These are phyloP conservation scores for Cerioporus squamosus DNA, from an alignment of 1,284 basidiomycete species.

Conservation along the genomic window DNA sequence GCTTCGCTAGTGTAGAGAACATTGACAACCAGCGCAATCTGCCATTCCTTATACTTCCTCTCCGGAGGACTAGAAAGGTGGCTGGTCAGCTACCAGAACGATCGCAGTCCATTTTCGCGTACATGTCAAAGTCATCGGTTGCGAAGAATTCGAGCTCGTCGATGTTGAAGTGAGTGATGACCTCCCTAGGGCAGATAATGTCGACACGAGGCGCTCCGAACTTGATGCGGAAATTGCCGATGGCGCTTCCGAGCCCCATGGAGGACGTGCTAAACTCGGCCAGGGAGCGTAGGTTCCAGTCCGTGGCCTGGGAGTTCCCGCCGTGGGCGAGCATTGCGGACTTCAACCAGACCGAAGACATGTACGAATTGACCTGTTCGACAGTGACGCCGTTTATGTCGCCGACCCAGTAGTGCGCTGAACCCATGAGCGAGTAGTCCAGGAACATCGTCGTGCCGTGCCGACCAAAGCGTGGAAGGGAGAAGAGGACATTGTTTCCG, in stretches of 20 bases:
- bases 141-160: conserved; percentile 34
- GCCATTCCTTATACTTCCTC: conserved; percentile 29
- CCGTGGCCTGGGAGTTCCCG: conserved; percentile 5
- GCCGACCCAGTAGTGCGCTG: conserved; percentile 2
- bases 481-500: conserved; percentile 36
- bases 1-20: conserved; percentile 26
- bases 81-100: not conserved
- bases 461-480: conserved; percentile 36
- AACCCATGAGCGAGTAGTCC: conserved; percentile 29
- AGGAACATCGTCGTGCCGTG: conserved; percentile 23
- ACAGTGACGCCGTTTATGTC: conserved; percentile 31
- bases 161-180: conserved; percentile 35
- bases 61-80: conserved; percentile 10
- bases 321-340: conserved; percentile 31
- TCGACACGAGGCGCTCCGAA: conserved; percentile 35
- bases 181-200: conserved; percentile 37
- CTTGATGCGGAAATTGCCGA: conserved; percentile 30
- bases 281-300: conserved; percentile 26
- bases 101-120: conserved; percentile 1
- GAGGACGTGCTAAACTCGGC: conserved; percentile 31
- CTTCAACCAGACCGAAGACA: conserved; percentile 37
- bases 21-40: conserved; percentile 36
- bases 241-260: conserved; percentile 8
- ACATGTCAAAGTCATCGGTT: conserved; percentile 29
- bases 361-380: conserved; percentile 36